Conservation (phyloP, 768 basidiomycete genomes). For the Leccinum obscurum region DNA sequence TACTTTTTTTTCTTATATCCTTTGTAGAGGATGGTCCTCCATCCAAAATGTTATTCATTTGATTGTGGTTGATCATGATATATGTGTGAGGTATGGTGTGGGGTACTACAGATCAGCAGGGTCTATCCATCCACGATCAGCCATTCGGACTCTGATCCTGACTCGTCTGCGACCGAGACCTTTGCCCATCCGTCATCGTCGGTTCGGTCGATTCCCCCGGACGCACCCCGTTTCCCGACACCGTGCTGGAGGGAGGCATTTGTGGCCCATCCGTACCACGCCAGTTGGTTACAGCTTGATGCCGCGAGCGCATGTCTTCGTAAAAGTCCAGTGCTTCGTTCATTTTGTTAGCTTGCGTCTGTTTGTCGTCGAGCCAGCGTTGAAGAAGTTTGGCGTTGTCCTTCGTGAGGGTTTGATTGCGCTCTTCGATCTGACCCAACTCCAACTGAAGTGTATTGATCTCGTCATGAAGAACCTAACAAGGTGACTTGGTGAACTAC, state of each 20-base stretch:
- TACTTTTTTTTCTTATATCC: constrained; percentile 26
- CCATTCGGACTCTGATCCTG: constrained; percentile 93
- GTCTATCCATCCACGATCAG: constrained; percentile 60
- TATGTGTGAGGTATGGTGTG: constrained; percentile 22
- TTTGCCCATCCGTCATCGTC: constrained; percentile 66
- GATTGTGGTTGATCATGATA: constrained; percentile 10
- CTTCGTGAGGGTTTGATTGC: constrained; percentile 81
- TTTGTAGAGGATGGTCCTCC: constrained; percentile 34
- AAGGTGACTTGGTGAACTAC: constrained; percentile 7
- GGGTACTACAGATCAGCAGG: constrained; percentile 16
- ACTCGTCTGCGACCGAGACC: constrained; percentile 65
- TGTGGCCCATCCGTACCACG: constrained; percentile 41
- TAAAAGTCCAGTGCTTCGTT: constrained; percentile 92
- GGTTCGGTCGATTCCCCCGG: constrained; percentile 37
- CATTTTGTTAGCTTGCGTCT: constrained; percentile 90
- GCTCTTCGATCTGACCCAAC: constrained; percentile 83
- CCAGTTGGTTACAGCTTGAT: constrained; percentile 62
- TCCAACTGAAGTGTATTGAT: constrained; percentile 90
- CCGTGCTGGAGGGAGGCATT: constrained; percentile 38
- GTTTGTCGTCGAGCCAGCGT: constrained; percentile 96
- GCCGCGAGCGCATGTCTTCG: constrained; percentile 79
- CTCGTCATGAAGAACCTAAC: constrained; percentile 91
- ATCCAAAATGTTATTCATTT: constrained; percentile 28
- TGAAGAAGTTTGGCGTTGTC: constrained; percentile 96
- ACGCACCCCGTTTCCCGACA: constrained; percentile 45